Conservation (phyloP, 768 basidiomycete genomes). For the Sporobolomyces pararoseus region DNA sequence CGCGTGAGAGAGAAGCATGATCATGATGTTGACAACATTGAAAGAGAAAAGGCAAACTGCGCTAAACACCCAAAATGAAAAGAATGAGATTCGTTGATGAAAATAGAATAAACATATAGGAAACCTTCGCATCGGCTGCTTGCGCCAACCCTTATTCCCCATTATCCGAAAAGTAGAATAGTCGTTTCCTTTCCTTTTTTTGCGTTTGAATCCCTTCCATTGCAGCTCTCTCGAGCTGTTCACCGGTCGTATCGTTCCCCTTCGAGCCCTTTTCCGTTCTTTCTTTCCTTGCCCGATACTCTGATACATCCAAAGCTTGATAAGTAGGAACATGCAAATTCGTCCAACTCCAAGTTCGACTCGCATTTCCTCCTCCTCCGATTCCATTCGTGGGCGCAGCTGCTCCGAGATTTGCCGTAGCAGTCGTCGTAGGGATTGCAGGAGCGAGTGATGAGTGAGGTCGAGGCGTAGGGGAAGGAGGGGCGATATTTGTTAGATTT, state of each 20-base stretch:
- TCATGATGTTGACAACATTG: background rate
- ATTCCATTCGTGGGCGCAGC: background rate
- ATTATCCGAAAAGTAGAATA: conserved; percentile 6
- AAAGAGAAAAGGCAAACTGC: no score
- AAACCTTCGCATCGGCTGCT: no score
- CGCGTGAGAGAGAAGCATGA: no score
- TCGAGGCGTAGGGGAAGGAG: background rate
- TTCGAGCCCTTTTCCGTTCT: background rate
- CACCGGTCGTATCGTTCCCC: background rate
- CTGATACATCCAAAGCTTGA: conserved; percentile 8
- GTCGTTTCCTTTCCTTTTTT: conserved; percentile 15
- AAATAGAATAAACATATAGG: no score
- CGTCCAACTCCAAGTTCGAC: conserved; percentile 8
- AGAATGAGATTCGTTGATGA: no score
- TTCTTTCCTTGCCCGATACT: conserved; percentile 3
- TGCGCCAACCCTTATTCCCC: no score
- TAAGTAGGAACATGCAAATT: conserved; percentile 16
- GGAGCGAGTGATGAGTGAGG: conserved; percentile 13
- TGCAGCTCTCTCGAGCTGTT: no score
- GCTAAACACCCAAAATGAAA: no score
- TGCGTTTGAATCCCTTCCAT: background rate
- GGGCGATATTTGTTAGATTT: background rate
- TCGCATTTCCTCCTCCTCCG: background rate
- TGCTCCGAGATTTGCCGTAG: background rate
- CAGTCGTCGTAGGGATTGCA: background rate